Evolutionary conservation across 441 rosid species (phyloP), one percentile per base, ranked within the genome.

Genomic region (Pelargonium myrrhifolium): DNA sequence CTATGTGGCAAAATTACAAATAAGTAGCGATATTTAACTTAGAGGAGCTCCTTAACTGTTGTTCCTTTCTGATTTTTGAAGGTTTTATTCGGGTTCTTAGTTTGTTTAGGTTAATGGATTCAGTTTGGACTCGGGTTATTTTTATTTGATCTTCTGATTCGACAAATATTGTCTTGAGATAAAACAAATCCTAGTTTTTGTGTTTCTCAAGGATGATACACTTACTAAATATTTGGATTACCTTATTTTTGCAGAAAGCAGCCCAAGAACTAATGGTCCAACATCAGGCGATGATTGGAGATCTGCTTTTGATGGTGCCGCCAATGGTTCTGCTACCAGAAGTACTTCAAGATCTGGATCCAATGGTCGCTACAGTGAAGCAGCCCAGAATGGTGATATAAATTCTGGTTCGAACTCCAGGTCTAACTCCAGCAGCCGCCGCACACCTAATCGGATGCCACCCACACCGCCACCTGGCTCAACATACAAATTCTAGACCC

Each of bases 201-300:
- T 8, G 42, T 37, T 37, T 37, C 42, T 37, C 42, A 37, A 37
- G 42, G 42, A 37, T 37, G 42, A 37, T 37, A 37, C 42, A 12
- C 53, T 4, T 31, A 15, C 49, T 14, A 3, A 15, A 22, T 66
- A 39, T 7, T 21, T 5, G 24, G 37, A 56, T 58, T 21, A 58
- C n/a, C 15, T n/a, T 28, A 53, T 15, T 20, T 45, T 59, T 22
- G 68, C 93, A 92, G 99, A 95, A 47, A 89, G 86, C 76, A 91
- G 96, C 81, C 93, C 97, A 26, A 87, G 82, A 79, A 65, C 83
- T 62, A 81, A 68, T 20, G 89, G 86, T 56, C 64, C 83, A 0
- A 61, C 86, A 45, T 60, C 87, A 45, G 98, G 93, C 0, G 97
- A 95, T 63, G 99, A 92, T 68, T 96, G 99, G 99, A 92, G 96